These are phyloP conservation scores for Eremomyces bilateralis DNA, from an alignment of 495 filamentous ascomycete genomes.

Conservation along the genomic window DNA sequence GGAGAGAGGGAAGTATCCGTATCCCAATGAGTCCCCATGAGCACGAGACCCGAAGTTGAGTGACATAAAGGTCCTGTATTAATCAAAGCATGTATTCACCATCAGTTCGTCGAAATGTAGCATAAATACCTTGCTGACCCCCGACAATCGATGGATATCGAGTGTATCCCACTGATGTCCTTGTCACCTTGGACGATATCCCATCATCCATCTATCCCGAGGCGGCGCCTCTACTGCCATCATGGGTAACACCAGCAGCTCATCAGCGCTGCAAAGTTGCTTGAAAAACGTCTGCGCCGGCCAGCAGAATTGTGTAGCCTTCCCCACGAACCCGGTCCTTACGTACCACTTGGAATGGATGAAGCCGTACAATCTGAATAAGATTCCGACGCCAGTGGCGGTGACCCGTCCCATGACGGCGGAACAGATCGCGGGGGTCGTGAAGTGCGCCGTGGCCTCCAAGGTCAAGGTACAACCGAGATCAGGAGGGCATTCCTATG, in stretches of 20 bases:
- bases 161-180: no score
- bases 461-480: constrained; percentile 12
- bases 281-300: constrained; percentile 9
- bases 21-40: no score
- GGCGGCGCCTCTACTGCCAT: no score
- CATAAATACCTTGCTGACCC: no score
- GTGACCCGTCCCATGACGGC: constrained; percentile 11
- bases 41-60: no score
- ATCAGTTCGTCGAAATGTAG: no score
- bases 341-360: constrained; percentile 9
- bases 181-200: no score
- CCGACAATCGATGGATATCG: no score
- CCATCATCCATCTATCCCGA: no score
- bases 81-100: no score
- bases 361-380: constrained; percentile 14
- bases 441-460: constrained; percentile 11
- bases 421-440: constrained; percentile 11
- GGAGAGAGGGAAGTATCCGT: no score
- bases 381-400: constrained; percentile 6
- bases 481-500: constrained; percentile 13
- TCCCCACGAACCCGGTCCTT: constrained; percentile 2
- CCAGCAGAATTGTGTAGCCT: constrained; percentile 6
- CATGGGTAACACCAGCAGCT: constrained; percentile 8
- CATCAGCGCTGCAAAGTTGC: constrained; percentile 7
- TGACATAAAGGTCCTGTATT: no score